Evolutionary conservation across 495 filamentous ascomycete species (phyloP), one percentile per base, ranked within the genome.

Genomic region (Astrocystis sublimbata): DNA sequence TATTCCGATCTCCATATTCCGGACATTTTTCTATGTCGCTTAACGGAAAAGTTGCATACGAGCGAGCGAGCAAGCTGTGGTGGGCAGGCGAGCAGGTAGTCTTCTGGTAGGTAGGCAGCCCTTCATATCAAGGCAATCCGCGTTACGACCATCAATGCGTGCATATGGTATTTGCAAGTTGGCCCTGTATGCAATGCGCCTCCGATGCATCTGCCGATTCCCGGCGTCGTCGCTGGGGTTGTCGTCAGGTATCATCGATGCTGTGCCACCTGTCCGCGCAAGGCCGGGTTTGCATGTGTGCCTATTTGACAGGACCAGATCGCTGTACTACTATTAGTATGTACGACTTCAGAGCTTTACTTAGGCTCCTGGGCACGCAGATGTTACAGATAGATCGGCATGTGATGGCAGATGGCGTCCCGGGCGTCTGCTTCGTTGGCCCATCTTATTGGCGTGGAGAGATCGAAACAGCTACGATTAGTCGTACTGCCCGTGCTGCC

Each of bases 41-140:
- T 40, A 35, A 35, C 36, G 33, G n/a, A n/a, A 54, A 19, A 40
- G 31, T 9, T 36, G 21, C 51, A 53, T 40, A 40, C 33, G 6
- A 26, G 21, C 17, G 46, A 49, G 46, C 46, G 17, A 19, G 19
- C 33, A 38, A 21, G n/a, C n/a, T 40, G 33, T 40, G 12, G 4
- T 35, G n/a, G n/a, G n/a, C n/a, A n/a, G n/a, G n/a, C n/a, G n/a
- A n/a, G n/a, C n/a, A n/a, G n/a, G n/a, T n/a, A n/a, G n/a, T n/a
- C n/a, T n/a, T n/a, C n/a, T n/a, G n/a, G n/a, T n/a, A n/a, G n/a
- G n/a, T n/a, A n/a, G n/a, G n/a, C n/a, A n/a, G n/a, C n/a, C n/a
- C n/a, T 40, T 12, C 12, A 54, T 54, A 54, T 17, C 51, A 54
- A 54, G 51, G 33, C n/a, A 56, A 56, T 49, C 17, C 26, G 46